Percentiles rank a stretch among this genome's conserved stretches.
Evolutionary conservation across 2,329 filamentous ascomycete species (phyloP).

Genomic region (Neofusicoccum laricinum): DNA sequence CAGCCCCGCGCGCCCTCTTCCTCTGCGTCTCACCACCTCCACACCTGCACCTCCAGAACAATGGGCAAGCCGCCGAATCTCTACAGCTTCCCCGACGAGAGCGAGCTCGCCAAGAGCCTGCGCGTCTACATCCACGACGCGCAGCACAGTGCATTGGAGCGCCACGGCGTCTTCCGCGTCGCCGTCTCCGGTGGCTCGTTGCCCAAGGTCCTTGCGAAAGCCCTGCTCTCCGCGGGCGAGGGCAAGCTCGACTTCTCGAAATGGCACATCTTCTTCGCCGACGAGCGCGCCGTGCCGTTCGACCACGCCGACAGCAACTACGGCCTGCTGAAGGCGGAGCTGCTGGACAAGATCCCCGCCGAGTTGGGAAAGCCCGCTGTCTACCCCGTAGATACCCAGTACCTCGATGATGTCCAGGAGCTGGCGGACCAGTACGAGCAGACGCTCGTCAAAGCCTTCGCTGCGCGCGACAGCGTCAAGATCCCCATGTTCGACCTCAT

Average conservation of each 20-base stretch:
- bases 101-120: constrained; percentile 71
- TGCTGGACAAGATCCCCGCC: constrained; percentile 80
- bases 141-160: constrained; percentile 74
- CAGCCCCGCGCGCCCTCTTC: constrained; percentile 3
- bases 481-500: constrained; percentile 93
- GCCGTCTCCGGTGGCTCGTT: constrained; percentile 92
- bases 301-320: constrained; percentile 95
- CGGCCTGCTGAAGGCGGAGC: constrained; percentile 77
- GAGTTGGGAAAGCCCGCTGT: constrained; percentile 66
- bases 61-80: constrained; percentile 57
- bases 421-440: constrained; percentile 93
- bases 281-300: constrained; percentile 91
- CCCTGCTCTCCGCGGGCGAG: constrained; percentile 62
- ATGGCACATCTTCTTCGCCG: constrained; percentile 98
- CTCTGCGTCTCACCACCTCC: constrained; percentile 4
- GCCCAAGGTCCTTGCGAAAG: constrained; percentile 81
- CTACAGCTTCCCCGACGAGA: constrained; percentile 71
- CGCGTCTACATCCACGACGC: constrained; percentile 78
- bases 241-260: constrained; percentile 68
- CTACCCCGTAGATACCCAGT: constrained; percentile 70
- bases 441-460: constrained; percentile 78
- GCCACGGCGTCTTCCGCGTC: constrained; percentile 84
- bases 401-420: constrained; percentile 79
- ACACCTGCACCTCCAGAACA: constrained; percentile 15
- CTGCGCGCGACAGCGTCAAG: constrained; percentile 88